Percentiles rank a stretch among this genome's conserved stretches.
phyloP scores from a whole-genome alignment of 75 land plant genomes.

The Chamaecyparis obtusa region DNA sequence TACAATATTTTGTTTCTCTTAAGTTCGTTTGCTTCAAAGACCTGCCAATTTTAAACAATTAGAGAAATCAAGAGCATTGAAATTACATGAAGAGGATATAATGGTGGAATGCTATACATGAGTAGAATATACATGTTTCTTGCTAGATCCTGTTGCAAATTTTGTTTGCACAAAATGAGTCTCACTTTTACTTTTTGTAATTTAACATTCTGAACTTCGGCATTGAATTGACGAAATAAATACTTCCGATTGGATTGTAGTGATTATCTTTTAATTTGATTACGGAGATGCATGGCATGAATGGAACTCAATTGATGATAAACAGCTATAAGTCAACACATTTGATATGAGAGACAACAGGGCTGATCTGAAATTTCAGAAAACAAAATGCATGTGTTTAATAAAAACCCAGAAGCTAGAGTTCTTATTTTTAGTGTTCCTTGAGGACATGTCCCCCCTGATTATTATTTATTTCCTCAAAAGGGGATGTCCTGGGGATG shows the following conservation, averaged over 20 bases:
- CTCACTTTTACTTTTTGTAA: too few species aligned
- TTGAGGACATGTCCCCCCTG: too few species aligned
- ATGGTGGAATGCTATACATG: not conserved
- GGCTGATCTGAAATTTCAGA: too few species aligned
- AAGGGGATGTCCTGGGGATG: too few species aligned
- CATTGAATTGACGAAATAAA: not conserved
- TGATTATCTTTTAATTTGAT: not conserved
- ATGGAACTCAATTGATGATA: not conserved
- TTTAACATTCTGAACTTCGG: not conserved
- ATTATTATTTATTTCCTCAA: too few species aligned
- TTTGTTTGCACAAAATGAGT: not conserved
- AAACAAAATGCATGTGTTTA: too few species aligned
- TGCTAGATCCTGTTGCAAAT: not conserved
- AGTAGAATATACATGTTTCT: not conserved
- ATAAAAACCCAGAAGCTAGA: too few species aligned
- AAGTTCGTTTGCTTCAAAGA: not conserved
- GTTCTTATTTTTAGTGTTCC: too few species aligned
- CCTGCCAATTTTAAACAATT: not conserved
- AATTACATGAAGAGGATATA: not conserved
- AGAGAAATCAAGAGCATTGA: not conserved
- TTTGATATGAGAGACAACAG: too few species aligned
- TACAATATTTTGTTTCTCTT: not conserved
- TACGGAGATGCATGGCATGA: not conserved
- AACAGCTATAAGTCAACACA: too few species aligned
- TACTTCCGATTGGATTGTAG: not conserved